Evolutionary conservation across 306 rosid species (phyloP).

Genomic region (Senna tora): DNA sequence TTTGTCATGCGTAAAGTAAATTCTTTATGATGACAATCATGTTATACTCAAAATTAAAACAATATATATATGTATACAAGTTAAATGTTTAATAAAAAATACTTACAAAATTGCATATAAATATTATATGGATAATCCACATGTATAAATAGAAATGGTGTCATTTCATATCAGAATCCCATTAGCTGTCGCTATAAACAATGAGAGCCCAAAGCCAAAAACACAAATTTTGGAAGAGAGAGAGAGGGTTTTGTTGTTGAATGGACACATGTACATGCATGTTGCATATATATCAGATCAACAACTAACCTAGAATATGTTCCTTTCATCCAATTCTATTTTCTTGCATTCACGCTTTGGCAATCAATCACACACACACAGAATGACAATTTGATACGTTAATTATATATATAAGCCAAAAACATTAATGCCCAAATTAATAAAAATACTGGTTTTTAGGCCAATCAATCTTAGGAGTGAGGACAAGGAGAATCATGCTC

Average conservation of each 20-base stretch:
- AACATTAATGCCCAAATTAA: background rate
- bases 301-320: constrained; percentile 59
- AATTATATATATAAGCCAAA: constrained; percentile 1
- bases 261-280: constrained; percentile 40
- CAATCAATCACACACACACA: constrained; percentile 34
- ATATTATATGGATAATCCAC: constrained; percentile 2
- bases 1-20: too few relatives aligned
- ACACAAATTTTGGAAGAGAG: constrained; percentile 3
- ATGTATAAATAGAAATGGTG: constrained; percentile 35
- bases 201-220: constrained; percentile 11
- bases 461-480: constrained; percentile 26
- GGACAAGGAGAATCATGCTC: constrained; percentile 34
- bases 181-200: constrained; percentile 33
- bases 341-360: background rate
- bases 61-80: too few relatives aligned
- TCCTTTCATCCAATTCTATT: constrained; percentile 35
- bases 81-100: too few relatives aligned
- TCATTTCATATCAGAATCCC: constrained; percentile 46
- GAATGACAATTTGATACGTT: constrained; percentile 33
- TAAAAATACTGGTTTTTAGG: constrained; percentile 24
- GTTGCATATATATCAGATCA: constrained; percentile 52
- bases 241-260: background rate
- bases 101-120: too few relatives aligned
- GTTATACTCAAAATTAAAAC: too few relatives aligned
- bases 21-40: too few relatives aligned